Evolutionary conservation across 2,329 filamentous ascomycete species (phyloP).

Genomic region (Fusarium solani-melongenae): DNA sequence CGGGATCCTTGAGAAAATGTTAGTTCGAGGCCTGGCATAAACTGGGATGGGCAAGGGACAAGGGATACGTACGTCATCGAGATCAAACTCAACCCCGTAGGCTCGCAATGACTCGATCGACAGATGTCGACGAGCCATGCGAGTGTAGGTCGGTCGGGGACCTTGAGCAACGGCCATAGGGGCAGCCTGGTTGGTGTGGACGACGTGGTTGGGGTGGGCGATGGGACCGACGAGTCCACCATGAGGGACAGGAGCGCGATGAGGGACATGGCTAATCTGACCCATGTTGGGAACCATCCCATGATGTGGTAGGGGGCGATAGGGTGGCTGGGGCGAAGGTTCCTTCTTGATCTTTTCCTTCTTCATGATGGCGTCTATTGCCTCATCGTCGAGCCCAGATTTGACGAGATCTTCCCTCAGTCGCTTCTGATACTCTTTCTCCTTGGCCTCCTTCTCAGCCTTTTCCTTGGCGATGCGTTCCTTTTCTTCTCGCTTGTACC

Average conservation of each 20-base stretch:
- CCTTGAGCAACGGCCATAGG: conserved; percentile 2
- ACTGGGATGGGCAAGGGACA: background rate
- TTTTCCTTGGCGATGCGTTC: conserved; percentile 57
- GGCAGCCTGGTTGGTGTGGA: conserved; percentile 7
- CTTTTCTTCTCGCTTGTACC: conserved; percentile 61
- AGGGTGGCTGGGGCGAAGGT: conserved; percentile 18
- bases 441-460: conserved; percentile 56
- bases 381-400: conserved; percentile 68
- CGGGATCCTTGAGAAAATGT: conserved; percentile 63
- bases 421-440: conserved; percentile 62
- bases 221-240: background rate
- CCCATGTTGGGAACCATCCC: background rate
- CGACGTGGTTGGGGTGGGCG: background rate
- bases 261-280: background rate
- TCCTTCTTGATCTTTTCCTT: conserved; percentile 61
- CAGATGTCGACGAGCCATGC: conserved; percentile 70
- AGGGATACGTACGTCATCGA: conserved; percentile 62
- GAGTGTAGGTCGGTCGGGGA: conserved; percentile 67
- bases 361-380: conserved; percentile 68
- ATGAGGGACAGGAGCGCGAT: background rate
- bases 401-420: conserved; percentile 68
- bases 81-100: conserved; percentile 67
- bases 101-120: conserved; percentile 70
- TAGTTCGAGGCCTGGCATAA: conserved; percentile 43
- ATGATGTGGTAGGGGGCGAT: conserved; percentile 16